These are phyloP conservation scores for Lepidium sativum DNA, from an alignment of 345 rosid genomes.

Conservation along the genomic window DNA sequence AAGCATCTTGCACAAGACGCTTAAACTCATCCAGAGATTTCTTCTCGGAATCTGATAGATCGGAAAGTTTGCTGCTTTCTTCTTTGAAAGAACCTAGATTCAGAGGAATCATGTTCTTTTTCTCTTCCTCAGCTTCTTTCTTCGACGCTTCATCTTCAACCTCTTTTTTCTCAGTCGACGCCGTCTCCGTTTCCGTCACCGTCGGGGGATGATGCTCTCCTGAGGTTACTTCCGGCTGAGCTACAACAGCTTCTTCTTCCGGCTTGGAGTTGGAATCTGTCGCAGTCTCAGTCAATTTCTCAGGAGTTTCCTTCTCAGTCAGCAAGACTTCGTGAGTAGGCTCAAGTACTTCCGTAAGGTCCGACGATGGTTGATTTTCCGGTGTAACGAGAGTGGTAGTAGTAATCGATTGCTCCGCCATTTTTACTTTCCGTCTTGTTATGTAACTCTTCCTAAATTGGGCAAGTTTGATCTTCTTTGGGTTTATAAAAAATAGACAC, in stretches of 20 bases:
- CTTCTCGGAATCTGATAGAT: conserved; percentile 48
- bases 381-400: conserved; percentile 13
- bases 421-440: background rate
- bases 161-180: conserved; percentile 35
- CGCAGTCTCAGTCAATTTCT: background rate
- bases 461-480: background rate
- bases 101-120: conserved; percentile 29
- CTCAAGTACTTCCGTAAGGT: background rate
- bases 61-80: conserved; percentile 55
- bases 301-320: conserved; percentile 9
- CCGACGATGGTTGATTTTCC: background rate
- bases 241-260: conserved; percentile 19
- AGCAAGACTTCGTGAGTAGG: conserved; percentile 8
- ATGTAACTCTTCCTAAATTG: conserved; percentile 1
- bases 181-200: conserved; percentile 21
- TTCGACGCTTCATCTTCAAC: background rate
- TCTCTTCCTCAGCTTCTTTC: conserved; percentile 12
- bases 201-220: conserved; percentile 19
- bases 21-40: conserved; percentile 45
- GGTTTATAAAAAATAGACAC: conserved; percentile 1
- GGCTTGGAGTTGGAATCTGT: background rate
- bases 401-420: conserved; percentile 29
- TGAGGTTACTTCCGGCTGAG: background rate
- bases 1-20: conserved; percentile 36
- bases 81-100: conserved; percentile 54